Base-by-base conservation (phyloP, 202 grass and related monocot species). In the Bolboschoenoplectus hybrid region DNA sequence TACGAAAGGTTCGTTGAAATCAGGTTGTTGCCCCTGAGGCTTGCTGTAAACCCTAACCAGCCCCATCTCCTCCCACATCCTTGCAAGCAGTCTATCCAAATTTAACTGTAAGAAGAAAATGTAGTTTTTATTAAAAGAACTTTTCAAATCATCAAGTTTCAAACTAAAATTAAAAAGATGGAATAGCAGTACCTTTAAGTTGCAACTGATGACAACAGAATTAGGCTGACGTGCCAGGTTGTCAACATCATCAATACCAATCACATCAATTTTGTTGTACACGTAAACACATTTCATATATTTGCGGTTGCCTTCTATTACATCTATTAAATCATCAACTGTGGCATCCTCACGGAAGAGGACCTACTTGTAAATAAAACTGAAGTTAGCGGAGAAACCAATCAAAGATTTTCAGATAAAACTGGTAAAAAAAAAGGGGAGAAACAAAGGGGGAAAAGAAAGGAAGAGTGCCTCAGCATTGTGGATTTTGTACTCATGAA, bases 31-130 rank as follows among this genome's bases (percentile, higher is more conserved):
- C 3, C 97, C 93, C 83, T 99, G 97, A 34, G 97, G 93, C 83
- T 99, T 99, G 19, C 92, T 94, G 67, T 99, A 99, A 55, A 99
- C 93, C 85, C 97, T 99, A 89, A 97, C 93, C 65, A 99, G 88
- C 77, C 97, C 97, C 97, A 99, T 99, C 82, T 99, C 97, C 14
- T 99, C 97, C 97, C 97, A 99, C 97, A 99, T 94, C 86, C 79
- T 99, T 46, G 93, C 89, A 20, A 99, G 88, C 68, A 99, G 85
- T 86, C 97, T 99, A 62, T 99, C 93, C 88, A 99, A 88, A 85
- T 99, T 99, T 75, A 99, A 88, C 93, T 99, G 90, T 16, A 66
- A 72, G 72, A 83, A 49, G 81, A 46, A 71, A 73, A 67, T 76
- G 67, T 14, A 81, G 9, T 35, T 16, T 35, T 79, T 84, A 67